Base-by-base conservation (phyloP, 139 green algal genomes). In the Chlorella sp. region DNA sequence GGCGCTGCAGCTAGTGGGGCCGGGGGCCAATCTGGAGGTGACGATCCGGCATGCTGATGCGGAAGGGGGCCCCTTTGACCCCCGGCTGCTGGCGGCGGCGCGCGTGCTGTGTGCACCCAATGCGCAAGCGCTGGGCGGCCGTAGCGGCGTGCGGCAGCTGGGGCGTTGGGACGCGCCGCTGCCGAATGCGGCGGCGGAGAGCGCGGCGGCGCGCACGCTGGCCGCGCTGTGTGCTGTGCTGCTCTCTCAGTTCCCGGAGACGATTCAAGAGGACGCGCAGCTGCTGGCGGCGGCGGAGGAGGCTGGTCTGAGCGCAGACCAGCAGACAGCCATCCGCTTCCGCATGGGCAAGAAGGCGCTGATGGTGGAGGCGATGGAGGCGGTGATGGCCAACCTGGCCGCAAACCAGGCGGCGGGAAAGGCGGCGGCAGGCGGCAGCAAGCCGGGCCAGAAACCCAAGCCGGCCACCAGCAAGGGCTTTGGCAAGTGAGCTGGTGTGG, bases 241-340 rank as follows among this genome's bases (percentile, higher is more conserved):
- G 23, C 88, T 97, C 47, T 80, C 81, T 2, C 88, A 90, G 47
- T 96, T 96, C 68, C 51, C 70, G 5, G 89, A 86, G 26, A 89
- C 87, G 0, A n/a, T 93, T 18, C 87, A 94, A 17, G 76, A 93
- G 17, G 94, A 97, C 60, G 3, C 80, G 28, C 72, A 57, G 17
- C 74, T 92, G 60, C 87, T 95, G 32, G 70, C 38, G 3, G 82
- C 23, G 62, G 76, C 60, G 26, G 28, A 74, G 79, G 65, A 78
- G 79, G 65, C 9, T 23, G 32, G 51, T 7, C 72, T 91, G 15
- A 38, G 83, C 21, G 57, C 67, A 3, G 92, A 96, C 21, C 79
- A 93, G 85, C n/a, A 67, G 75, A 69, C 93, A 36, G 93, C 93
- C 1, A 67, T 96, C 26, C 78, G 80, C 17, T 95, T 96, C 44